phyloP scores from a whole-genome alignment of 495 filamentous ascomycete genomes.

The Corynascus novoguineensis region DNA sequence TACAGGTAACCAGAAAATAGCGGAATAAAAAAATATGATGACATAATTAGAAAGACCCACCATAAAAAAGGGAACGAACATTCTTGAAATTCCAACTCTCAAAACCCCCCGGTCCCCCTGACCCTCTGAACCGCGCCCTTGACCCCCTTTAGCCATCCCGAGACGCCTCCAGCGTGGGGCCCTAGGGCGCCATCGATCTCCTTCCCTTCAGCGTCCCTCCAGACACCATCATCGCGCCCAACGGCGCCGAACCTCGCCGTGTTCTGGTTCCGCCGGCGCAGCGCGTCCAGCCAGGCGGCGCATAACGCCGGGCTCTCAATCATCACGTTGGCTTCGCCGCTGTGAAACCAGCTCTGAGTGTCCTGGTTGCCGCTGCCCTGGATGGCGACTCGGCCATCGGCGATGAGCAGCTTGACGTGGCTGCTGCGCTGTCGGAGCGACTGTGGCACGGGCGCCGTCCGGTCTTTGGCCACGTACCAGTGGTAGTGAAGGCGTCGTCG shows the following conservation, averaged over 20 bases:
- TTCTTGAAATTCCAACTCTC: no score
- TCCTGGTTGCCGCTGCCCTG: constrained; percentile 75
- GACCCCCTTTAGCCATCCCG: constrained; percentile 58
- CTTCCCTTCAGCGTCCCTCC: constrained; percentile 53
- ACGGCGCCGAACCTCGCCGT: constrained; percentile 58
- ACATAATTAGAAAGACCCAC: no score
- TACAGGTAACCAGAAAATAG: no score
- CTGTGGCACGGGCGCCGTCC: constrained; percentile 57
- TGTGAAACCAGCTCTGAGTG: constrained; percentile 75
- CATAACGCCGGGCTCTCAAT: constrained; percentile 59
- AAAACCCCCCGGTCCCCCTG: constrained; percentile 57
- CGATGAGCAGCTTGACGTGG: constrained; percentile 72
- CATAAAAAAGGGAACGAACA: background rate
- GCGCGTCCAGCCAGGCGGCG: constrained; percentile 53
- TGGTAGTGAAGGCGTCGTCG: constrained; percentile 49
- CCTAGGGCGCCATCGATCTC: constrained; percentile 57
- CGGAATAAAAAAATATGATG: no score
- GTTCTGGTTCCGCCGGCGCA: constrained; percentile 67
- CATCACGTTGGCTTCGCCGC: constrained; percentile 70
- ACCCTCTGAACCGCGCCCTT: constrained; percentile 59
- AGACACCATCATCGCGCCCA: constrained; percentile 51
- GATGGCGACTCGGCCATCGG: constrained; percentile 61
- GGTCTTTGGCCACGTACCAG: constrained; percentile 71
- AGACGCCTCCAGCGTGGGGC: constrained; percentile 51
- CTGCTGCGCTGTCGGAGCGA: constrained; percentile 58